phyloP scores from a whole-genome alignment of 345 rosid species.

The Kandelia obovata region DNA sequence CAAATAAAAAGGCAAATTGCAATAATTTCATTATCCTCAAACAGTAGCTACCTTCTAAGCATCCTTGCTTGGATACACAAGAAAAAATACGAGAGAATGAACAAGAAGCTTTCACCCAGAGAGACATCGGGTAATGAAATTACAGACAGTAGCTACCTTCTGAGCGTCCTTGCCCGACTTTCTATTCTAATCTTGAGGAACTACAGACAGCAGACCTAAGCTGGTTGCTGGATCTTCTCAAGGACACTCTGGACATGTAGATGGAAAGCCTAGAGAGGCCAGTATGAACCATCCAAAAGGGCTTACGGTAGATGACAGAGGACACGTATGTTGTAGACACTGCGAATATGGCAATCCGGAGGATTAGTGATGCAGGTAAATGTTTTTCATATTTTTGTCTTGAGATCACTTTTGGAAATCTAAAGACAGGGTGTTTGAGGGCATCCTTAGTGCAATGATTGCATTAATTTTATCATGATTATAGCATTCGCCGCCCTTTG shows the following conservation, averaged over 20 bases:
- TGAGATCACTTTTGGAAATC: background rate
- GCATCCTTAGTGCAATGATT: background rate
- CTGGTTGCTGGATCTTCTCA: slow-evolving; percentile 83
- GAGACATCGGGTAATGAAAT: no score
- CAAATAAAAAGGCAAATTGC: no score
- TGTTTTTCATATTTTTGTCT: slow-evolving; percentile 1
- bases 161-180: background rate
- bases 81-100: no score
- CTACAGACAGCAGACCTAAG: slow-evolving; percentile 72
- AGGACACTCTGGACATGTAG: slow-evolving; percentile 82
- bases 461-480: background rate
- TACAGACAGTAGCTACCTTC: no score
- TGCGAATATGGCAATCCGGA: slow-evolving; percentile 79
- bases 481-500: background rate
- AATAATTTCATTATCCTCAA: no score
- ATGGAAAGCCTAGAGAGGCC: slow-evolving; percentile 76
- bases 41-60: no score
- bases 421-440: background rate
- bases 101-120: no score
- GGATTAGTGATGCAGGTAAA: slow-evolving; percentile 78
- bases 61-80: no score
- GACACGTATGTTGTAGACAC: slow-evolving; percentile 88
- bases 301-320: slow-evolving; percentile 76
- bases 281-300: slow-evolving; percentile 90
- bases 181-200: slow-evolving; percentile 13